Base-by-base conservation (phyloP, 1,139 yeast species). In the Scheffersomyces parashehatae region DNA sequence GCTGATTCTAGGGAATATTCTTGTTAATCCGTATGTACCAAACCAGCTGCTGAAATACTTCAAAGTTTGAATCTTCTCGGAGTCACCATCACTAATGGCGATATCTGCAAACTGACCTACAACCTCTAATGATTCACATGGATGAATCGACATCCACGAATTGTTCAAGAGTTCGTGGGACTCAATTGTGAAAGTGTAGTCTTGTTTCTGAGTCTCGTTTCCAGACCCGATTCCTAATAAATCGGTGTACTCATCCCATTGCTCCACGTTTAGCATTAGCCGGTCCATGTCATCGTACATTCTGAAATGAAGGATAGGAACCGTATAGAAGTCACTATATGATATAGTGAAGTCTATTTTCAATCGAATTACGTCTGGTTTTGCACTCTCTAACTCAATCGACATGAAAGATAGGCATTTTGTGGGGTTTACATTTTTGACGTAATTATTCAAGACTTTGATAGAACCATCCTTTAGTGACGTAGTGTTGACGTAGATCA, bases 111-210 rank as follows among this genome's bases (percentile, higher is more conserved):
- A 50, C 16, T 43, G 46, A 11, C 36, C 38, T 50, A 66, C 44
- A 10, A 51, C 46, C 3, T 38, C 41, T 3, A 39, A 41, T 0
- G 73, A 60, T 45, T 71, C 74, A 52, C 79, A 73, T 0, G 77
- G 76, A 49, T 73, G 79, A 2, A 69, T 50, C 34, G 52, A 55
- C 38, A 60, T 53, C 65, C 70, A 72, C 3, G 65, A 61, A 2
- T 60, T 61, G 3, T 58, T 57, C 13, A 67, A 48, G 3, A 64
- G 39, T 30, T 59, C 70, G 41, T 70, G 75, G 4, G 56, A 42
- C 3, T 54, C 56, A 11, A 60, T 20, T 13, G 11, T 20, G 24
- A 31, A 31, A n/a, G 20, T 15, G n/a, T 14, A 40, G 14, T 38
- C 39, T 12, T 45, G 36, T 14, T 35, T 11, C 29, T 42, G 12